phyloP scores from a whole-genome alignment of 2,329 filamentous ascomycete genomes.

The Claviceps capensis region DNA sequence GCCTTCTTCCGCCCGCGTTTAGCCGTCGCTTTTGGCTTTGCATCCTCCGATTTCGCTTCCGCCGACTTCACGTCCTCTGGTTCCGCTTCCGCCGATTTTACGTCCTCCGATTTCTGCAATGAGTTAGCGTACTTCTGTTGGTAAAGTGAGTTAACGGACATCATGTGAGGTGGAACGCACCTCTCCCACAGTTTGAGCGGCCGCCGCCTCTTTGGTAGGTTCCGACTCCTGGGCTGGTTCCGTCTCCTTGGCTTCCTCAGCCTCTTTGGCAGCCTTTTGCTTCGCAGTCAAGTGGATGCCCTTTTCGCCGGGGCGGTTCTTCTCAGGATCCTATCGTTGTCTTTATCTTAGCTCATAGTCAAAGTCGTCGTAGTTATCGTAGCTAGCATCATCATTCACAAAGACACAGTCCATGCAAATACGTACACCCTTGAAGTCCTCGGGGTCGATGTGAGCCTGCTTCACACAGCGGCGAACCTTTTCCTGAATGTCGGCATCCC shows the following conservation, averaged over 20 bases:
- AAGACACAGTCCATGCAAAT: not conserved
- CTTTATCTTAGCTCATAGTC: not conserved
- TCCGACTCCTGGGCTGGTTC: no score
- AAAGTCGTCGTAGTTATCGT: no score
- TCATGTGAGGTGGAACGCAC: slow-evolving; percentile 5
- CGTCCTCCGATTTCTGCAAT: slow-evolving; percentile 4
- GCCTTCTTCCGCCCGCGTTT: slow-evolving; percentile 23
- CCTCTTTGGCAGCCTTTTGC: slow-evolving; percentile 21
- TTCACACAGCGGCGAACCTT: slow-evolving; percentile 62
- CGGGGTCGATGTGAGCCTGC: slow-evolving; percentile 68
- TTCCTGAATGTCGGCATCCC: slow-evolving; percentile 47
- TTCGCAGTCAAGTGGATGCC: slow-evolving; percentile 42
- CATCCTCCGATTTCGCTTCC: slow-evolving; percentile 1
- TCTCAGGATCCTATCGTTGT: slow-evolving; percentile 51
- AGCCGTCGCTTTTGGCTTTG: slow-evolving; percentile 18
- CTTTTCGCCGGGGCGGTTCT: slow-evolving; percentile 53
- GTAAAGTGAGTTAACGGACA: not conserved
- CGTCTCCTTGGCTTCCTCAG: not conserved
- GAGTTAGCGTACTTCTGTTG: not conserved
- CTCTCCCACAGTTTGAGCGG: slow-evolving; percentile 12
- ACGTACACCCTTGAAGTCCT: slow-evolving; percentile 81
- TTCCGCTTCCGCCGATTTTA: slow-evolving; percentile 7
- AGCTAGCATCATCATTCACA: not conserved
- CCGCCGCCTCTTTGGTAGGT: slow-evolving; percentile 9
- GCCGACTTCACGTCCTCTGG: slow-evolving; percentile 10